A percentile compares a stretch with the other conserved stretches of the same genome.
Conservation (phyloP, 2,329 filamentous ascomycete species). For the Phaeosphaeriaceae sp. region DNA sequence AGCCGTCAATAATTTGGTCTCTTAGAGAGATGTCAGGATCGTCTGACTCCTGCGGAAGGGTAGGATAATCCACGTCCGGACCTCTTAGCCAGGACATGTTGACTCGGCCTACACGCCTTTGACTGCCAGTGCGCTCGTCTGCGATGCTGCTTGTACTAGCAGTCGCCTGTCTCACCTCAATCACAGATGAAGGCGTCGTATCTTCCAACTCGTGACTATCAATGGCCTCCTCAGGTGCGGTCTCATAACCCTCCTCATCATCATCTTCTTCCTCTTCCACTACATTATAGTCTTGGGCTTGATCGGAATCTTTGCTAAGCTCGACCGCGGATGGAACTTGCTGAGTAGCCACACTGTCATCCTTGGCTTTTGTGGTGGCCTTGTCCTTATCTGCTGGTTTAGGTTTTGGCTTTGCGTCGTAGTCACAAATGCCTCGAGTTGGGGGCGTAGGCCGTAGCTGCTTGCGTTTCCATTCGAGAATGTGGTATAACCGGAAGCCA, state of each 20-base stretch:
- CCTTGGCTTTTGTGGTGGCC: slow-evolving; percentile 13
- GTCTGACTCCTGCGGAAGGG: slow-evolving; percentile 9
- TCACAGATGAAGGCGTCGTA: slow-evolving; percentile 6
- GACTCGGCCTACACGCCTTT: slow-evolving; percentile 29
- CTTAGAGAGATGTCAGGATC: background rate
- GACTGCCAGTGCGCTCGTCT: background rate
- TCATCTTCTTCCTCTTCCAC: slow-evolving; percentile 26
- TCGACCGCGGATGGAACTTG: slow-evolving; percentile 15
- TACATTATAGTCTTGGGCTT: slow-evolving; percentile 19
- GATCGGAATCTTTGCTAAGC: background rate
- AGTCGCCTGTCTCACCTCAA: background rate
- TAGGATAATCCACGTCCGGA: slow-evolving; percentile 24
- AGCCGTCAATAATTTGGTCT: background rate
- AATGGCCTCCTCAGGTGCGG: slow-evolving; percentile 36
- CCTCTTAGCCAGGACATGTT: slow-evolving; percentile 18
- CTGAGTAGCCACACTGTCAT: slow-evolving; percentile 10
- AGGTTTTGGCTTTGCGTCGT: slow-evolving; percentile 52
- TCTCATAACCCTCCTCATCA: slow-evolving; percentile 45
- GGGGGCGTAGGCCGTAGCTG: slow-evolving; percentile 74
- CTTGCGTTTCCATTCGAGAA: slow-evolving; percentile 72
- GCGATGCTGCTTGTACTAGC: background rate
- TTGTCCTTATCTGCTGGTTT: slow-evolving; percentile 16
- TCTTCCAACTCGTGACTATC: slow-evolving; percentile 33
- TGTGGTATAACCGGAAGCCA: slow-evolving; percentile 75
- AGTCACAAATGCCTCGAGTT: slow-evolving; percentile 71